phyloP scores from a whole-genome alignment of 345 rosid genomes.

The Bruguiera parviflora region DNA sequence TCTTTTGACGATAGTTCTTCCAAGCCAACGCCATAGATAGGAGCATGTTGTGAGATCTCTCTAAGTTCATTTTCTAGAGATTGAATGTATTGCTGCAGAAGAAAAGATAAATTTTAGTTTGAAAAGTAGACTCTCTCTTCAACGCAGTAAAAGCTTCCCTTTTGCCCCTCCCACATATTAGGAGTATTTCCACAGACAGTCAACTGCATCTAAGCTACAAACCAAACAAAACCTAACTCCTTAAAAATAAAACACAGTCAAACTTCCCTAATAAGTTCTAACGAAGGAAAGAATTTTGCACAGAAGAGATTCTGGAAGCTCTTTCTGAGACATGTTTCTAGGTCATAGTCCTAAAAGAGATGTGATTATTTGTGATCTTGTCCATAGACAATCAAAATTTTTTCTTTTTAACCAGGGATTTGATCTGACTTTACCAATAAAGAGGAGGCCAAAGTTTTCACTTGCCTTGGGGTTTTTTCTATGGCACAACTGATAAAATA shows the following conservation, averaged over 20 bases:
- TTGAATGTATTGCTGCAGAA: conserved; percentile 13
- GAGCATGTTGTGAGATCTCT: conserved; percentile 17
- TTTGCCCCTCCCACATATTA: background rate
- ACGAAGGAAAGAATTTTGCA: too few species aligned
- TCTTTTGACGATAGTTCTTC: conserved; percentile 10
- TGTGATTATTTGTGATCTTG: background rate
- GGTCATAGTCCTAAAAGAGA: background rate
- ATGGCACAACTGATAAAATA: too few species aligned
- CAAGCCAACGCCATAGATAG: conserved; percentile 12
- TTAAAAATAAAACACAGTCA: too few species aligned
- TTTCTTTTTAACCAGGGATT: too few species aligned
- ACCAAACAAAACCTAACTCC: too few species aligned
- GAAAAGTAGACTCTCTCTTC: background rate
- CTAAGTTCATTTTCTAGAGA: conserved; percentile 6
- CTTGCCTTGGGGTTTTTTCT: too few species aligned
- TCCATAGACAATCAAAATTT: background rate
- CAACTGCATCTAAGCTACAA: too few species aligned
- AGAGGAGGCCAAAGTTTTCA: background rate
- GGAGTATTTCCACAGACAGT: background rate
- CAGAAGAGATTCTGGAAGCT: too few species aligned
- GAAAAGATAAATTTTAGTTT: background rate
- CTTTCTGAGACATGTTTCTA: too few species aligned
- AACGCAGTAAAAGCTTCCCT: background rate
- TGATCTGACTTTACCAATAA: background rate
- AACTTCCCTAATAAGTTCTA: too few species aligned